These are phyloP conservation scores for Nakazawaea pomicola DNA, from an alignment of 805 yeast species.

Conservation along the genomic window DNA sequence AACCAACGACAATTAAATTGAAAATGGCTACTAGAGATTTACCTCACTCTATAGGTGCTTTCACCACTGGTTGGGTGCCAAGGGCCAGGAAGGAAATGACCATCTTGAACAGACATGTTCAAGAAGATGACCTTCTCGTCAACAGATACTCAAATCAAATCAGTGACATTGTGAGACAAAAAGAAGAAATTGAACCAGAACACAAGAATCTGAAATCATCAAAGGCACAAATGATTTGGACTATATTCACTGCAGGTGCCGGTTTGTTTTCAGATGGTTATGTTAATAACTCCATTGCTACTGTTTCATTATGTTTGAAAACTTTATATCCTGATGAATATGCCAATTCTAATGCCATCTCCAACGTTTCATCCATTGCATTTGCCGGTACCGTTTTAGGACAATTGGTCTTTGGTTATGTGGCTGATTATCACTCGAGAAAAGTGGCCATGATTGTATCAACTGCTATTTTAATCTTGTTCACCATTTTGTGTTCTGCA, in stretches of 20 bases:
- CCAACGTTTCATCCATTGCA: conserved; percentile 81
- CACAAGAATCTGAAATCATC: conserved; percentile 9
- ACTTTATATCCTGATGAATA: conserved; percentile 62
- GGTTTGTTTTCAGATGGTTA: conserved; percentile 94
- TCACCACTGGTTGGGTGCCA: conserved; percentile 37
- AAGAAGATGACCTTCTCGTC: conserved; percentile 20
- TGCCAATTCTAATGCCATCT: conserved; percentile 60
- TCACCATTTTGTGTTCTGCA: conserved; percentile 76
- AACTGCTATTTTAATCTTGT: conserved; percentile 66
- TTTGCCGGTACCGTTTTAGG: conserved; percentile 92
- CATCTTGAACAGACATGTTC: conserved; percentile 18
- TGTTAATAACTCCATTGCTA: conserved; percentile 76
- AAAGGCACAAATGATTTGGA: conserved; percentile 37
- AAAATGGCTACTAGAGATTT: conserved; percentile 45
- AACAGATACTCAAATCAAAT: conserved; percentile 8
- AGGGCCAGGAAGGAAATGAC: conserved; percentile 27
- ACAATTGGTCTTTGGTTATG: conserved; percentile 72
- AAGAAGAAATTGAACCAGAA: conserved; percentile 15
- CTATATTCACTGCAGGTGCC: conserved; percentile 82
- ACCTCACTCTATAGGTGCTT: conserved; percentile 35
- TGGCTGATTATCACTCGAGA: conserved; percentile 78
- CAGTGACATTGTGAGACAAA: conserved; percentile 13
- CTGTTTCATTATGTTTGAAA: conserved; percentile 68
- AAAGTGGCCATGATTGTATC: conserved; percentile 80
- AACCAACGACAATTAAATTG: no score